Conservation (phyloP, 257 asterid genomes). For the Solanum phureja region DNA sequence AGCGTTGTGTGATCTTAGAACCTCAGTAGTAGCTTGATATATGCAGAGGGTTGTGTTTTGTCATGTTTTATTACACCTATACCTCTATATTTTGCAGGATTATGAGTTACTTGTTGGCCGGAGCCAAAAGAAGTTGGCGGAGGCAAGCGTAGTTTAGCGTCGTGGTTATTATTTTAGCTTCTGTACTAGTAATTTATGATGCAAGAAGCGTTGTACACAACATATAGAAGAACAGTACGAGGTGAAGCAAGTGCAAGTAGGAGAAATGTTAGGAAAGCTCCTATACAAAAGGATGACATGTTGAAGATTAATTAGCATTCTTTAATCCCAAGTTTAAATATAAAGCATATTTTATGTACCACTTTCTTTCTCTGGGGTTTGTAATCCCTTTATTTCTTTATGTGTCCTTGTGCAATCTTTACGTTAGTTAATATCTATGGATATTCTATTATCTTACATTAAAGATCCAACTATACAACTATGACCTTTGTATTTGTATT, state of each 20-base stretch:
- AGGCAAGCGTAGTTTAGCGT: conserved; percentile 25
- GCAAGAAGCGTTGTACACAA: not conserved
- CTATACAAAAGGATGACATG: not conserved
- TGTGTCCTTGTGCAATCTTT: not conserved
- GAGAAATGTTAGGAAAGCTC: not conserved
- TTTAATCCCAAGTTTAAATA: not conserved
- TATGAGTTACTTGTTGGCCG: conserved; percentile 42
- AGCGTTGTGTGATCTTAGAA: not conserved
- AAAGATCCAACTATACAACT: not conserved
- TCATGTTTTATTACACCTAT: not conserved
- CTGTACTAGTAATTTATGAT: not conserved
- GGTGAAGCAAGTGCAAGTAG: not conserved
- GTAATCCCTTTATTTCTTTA: not conserved
- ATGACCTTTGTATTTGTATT: not conserved
- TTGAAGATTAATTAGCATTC: not conserved
- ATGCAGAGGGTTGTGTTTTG: not conserved
- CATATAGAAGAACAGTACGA: not conserved
- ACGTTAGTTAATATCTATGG: no score
- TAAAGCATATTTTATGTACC: not conserved
- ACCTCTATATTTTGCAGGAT: conserved; percentile 32
- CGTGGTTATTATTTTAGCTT: not conserved
- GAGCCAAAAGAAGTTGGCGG: conserved; percentile 30
- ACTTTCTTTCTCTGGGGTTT: not conserved
- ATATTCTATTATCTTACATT: not conserved
- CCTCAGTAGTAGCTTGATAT: not conserved